These are phyloP conservation scores for Solanum sejunctum DNA, from an alignment of 257 asterid species.

Conservation along the genomic window DNA sequence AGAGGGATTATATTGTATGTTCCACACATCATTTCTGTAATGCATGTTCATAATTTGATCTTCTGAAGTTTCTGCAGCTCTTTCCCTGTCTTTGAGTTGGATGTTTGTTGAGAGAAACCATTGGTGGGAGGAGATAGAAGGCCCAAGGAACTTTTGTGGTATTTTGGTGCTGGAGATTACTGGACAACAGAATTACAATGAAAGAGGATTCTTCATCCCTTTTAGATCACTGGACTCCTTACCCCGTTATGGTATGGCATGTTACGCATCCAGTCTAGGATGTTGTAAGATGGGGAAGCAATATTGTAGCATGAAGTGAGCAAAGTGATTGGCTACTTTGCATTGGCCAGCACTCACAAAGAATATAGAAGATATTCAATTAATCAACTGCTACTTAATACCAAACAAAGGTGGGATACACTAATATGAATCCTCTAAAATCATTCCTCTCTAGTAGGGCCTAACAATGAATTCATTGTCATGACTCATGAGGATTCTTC, in stretches of 20 bases:
- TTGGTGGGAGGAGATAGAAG: background rate
- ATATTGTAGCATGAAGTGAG: background rate
- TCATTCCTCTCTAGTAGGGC: background rate
- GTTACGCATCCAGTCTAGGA: background rate
- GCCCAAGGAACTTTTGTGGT: background rate
- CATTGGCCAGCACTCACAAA: background rate
- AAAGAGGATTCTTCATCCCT: background rate
- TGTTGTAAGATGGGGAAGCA: background rate
- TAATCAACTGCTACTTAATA: background rate
- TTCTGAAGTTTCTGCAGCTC: background rate
- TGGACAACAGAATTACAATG: background rate
- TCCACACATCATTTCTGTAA: background rate
- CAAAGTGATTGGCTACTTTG: background rate
- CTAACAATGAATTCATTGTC: background rate
- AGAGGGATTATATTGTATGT: background rate
- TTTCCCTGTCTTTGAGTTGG: background rate
- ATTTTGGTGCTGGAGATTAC: background rate
- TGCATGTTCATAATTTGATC: background rate
- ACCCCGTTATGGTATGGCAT: background rate
- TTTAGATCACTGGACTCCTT: background rate
- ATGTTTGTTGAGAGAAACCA: background rate
- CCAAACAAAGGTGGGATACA: background rate
- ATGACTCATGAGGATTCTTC: background rate
- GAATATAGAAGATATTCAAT: background rate
- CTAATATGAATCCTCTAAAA: background rate